Conservation (phyloP, 306 rosid genomes). For the Vigna hirtella region DNA sequence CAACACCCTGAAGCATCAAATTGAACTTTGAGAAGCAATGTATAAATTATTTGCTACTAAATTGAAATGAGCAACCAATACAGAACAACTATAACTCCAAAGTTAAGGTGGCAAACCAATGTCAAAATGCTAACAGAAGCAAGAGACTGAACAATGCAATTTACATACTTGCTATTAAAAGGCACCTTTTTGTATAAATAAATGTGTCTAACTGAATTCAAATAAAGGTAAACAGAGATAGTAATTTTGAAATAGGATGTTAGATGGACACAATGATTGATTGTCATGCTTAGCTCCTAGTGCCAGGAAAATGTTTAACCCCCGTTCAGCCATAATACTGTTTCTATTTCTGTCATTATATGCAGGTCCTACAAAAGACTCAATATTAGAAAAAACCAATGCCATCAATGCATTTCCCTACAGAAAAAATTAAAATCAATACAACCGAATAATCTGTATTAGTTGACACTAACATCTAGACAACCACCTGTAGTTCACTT, state of each 20-base stretch:
- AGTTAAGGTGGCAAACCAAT: neutral
- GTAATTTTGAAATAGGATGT: conserved; percentile 1
- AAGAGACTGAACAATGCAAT: conserved; percentile 34
- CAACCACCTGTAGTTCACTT: conserved; percentile 33
- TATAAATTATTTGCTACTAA: conserved; percentile 8
- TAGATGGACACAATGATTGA: neutral
- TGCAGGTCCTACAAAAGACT: conserved; percentile 22
- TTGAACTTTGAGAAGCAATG: conserved; percentile 48
- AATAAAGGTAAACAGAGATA: conserved; percentile 12
- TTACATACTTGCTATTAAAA: conserved; percentile 24
- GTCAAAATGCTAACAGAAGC: conserved; percentile 23
- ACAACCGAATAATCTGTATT: conserved; percentile 1
- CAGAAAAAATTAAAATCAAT: conserved; percentile 27
- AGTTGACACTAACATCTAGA: conserved; percentile 31
- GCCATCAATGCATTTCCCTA: neutral
- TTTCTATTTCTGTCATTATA: conserved; percentile 16
- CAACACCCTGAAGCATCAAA: conserved; percentile 75
- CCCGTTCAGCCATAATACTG: neutral
- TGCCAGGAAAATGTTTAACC: conserved; percentile 2
- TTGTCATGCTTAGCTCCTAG: conserved; percentile 11
- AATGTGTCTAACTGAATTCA: conserved; percentile 16
- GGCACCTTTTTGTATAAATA: neutral
- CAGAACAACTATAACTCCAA: neutral
- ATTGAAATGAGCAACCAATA: conserved; percentile 35
- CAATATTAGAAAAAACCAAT: neutral